These are phyloP conservation scores for Sambucus nigra DNA, from an alignment of 129 eudicot genomes.

Conservation along the genomic window DNA sequence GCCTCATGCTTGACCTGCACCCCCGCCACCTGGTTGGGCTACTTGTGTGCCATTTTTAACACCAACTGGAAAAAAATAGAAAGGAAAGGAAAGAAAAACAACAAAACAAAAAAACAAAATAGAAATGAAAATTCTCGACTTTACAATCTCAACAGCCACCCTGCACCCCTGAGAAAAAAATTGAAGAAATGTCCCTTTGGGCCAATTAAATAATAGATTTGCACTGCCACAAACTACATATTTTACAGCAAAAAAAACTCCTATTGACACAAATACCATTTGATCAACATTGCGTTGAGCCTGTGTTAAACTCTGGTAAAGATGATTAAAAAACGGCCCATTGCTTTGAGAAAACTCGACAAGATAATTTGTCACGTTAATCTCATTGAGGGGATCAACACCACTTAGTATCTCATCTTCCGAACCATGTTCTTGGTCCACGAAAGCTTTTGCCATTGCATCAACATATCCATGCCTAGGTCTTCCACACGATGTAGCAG, in stretches of 20 bases:
- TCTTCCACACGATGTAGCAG: conserved; percentile 43
- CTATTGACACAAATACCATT: conserved; percentile 38
- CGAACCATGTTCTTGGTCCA: conserved; percentile 63
- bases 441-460: conserved; percentile 76
- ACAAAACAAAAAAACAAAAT: too few relatives aligned
- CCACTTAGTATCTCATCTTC: conserved; percentile 72
- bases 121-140: background rate
- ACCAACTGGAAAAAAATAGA: too few relatives aligned
- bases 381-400: conserved; percentile 90
- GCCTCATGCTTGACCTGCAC: too few relatives aligned
- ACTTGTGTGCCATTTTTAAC: too few relatives aligned
- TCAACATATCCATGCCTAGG: conserved; percentile 60
- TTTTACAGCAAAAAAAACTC: background rate
- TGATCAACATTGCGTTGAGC: conserved; percentile 51
- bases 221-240: background rate
- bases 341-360: conserved; percentile 62
- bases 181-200: background rate
- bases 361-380: conserved; percentile 58
- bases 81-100: too few relatives aligned
- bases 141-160: background rate
- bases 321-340: conserved; percentile 54
- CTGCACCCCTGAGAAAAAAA: background rate
- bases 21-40: too few relatives aligned
- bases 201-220: conserved; percentile 7
- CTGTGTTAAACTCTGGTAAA: conserved; percentile 72